phyloP scores from a whole-genome alignment of 306 rosid species.

The Vachellia pachyceras region DNA sequence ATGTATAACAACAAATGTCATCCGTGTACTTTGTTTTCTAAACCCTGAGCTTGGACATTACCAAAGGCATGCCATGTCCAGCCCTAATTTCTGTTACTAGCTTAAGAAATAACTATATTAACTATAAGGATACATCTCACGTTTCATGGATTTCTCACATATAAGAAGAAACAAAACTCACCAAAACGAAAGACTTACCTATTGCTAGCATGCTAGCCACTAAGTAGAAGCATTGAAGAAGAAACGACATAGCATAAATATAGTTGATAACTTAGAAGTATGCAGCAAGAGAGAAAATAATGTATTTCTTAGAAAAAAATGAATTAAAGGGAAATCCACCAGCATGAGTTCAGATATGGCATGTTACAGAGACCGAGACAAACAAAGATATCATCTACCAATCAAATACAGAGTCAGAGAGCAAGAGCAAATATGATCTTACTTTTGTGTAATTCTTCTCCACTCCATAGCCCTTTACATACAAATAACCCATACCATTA shows the following conservation, averaged over 20 bases:
- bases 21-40: background rate
- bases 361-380: constrained; percentile 28
- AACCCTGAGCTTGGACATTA: background rate
- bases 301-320: background rate
- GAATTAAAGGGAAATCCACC: background rate
- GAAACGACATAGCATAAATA: background rate
- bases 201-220: background rate
- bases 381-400: background rate
- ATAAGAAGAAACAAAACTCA: background rate
- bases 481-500: constrained; percentile 73
- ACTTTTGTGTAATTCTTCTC: constrained; percentile 71
- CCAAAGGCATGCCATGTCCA: background rate
- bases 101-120: background rate
- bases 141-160: background rate
- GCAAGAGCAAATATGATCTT: constrained; percentile 24
- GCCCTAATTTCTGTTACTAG: background rate
- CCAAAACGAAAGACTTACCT: background rate
- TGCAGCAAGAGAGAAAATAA: background rate
- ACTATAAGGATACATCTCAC: background rate
- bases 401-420: constrained; percentile 5
- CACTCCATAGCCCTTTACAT: constrained; percentile 69
- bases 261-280: background rate
- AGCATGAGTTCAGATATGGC: background rate
- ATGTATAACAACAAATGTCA: background rate
- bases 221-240: background rate